phyloP scores from a whole-genome alignment of 1,284 basidiomycete genomes.

The Xerocomus minutiporus region DNA sequence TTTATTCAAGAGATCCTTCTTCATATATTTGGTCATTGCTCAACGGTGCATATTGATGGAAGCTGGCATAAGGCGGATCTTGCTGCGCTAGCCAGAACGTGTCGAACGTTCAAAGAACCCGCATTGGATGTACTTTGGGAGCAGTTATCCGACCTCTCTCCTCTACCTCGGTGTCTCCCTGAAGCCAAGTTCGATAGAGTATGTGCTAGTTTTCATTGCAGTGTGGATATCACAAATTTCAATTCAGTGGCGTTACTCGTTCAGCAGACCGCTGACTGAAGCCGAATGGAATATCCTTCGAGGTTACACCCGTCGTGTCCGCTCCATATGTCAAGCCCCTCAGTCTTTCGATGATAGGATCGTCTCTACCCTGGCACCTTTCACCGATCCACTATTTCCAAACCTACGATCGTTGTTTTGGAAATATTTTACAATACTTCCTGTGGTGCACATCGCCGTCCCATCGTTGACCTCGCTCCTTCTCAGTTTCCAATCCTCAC shows the following conservation, averaged over 20 bases:
- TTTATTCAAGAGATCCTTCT: background rate
- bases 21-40: background rate
- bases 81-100: background rate
- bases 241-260: background rate
- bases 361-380: background rate
- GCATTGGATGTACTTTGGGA: background rate
- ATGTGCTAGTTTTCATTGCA: background rate
- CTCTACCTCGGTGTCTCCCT: background rate
- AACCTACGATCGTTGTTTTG: no score
- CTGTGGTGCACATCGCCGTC: no score
- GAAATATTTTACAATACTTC: no score
- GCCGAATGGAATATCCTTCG: no score
- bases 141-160: background rate
- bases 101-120: background rate
- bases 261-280: background rate
- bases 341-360: background rate
- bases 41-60: no score
- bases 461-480: background rate
- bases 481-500: background rate
- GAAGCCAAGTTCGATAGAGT: background rate
- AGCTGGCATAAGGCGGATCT: no score
- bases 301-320: background rate
- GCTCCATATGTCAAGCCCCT: no score
- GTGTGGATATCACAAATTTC: background rate
- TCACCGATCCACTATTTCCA: background rate